A percentile compares a stretch with the other conserved stretches of the same genome.
These are phyloP conservation scores for Naganishia sp. DNA, from an alignment of 1,284 basidiomycete species.

Conservation along the genomic window DNA sequence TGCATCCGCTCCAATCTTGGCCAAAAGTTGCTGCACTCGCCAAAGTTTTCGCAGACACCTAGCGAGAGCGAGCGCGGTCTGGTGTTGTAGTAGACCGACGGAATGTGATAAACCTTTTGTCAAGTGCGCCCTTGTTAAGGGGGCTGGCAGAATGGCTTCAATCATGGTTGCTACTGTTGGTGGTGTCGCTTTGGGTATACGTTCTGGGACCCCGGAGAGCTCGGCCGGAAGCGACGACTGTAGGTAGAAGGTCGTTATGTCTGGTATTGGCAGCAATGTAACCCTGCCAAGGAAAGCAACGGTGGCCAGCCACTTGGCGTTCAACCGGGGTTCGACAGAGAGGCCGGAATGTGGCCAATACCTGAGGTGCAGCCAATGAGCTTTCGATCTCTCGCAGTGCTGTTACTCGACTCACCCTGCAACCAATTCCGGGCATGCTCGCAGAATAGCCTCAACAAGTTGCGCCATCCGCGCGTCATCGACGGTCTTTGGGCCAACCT, in stretches of 20 bases:
- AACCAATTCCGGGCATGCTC: slow-evolving; percentile 82
- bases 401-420: slow-evolving; percentile 60
- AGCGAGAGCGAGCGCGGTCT: slow-evolving; percentile 70
- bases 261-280: slow-evolving; percentile 72
- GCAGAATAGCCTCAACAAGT: slow-evolving; percentile 73
- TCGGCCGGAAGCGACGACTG: slow-evolving; percentile 39
- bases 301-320: slow-evolving; percentile 85
- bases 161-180: slow-evolving; percentile 69
- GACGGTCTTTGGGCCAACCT: slow-evolving; percentile 66
- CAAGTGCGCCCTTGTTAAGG: slow-evolving; percentile 68
- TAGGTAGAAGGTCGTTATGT: slow-evolving; percentile 62
- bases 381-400: slow-evolving; percentile 11
- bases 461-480: slow-evolving; percentile 79
- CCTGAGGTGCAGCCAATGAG: slow-evolving; percentile 52
- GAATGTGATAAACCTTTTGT: slow-evolving; percentile 73
- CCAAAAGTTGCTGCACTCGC: slow-evolving; percentile 60
- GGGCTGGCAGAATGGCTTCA: slow-evolving; percentile 73
- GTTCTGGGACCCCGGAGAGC: slow-evolving; percentile 33
- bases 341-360: slow-evolving; percentile 75
- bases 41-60: slow-evolving; percentile 72
- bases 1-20: slow-evolving; percentile 59
- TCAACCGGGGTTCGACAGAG: slow-evolving; percentile 80
- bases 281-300: slow-evolving; percentile 76
- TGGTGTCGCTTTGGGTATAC: slow-evolving; percentile 65
- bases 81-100: slow-evolving; percentile 77